phyloP scores from a whole-genome alignment of 805 yeast species.

The Starmerella vitae region DNA sequence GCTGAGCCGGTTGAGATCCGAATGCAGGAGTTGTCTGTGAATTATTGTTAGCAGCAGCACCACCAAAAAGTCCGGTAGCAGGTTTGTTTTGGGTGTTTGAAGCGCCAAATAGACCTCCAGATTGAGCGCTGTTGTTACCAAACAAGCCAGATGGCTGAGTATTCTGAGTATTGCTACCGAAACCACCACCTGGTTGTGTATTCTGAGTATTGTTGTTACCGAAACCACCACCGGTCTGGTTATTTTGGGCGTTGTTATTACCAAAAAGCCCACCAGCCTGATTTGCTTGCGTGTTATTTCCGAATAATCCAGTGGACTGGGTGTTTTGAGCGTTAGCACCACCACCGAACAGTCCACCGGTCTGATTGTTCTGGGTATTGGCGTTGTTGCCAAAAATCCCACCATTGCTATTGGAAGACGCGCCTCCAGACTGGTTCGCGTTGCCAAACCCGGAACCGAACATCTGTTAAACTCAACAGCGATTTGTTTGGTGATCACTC shows the following conservation, averaged over 20 bases:
- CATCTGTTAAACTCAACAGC: too few relatives aligned
- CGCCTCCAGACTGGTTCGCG: not conserved
- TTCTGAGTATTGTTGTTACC: slow-evolving; percentile 3
- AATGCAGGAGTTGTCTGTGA: too few relatives aligned
- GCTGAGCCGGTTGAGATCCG: too few relatives aligned
- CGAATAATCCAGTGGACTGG: slow-evolving; percentile 1
- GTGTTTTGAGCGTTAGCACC: not conserved
- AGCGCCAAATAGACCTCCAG: not conserved
- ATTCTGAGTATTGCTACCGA: slow-evolving; percentile 2
- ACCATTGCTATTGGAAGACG: not conserved
- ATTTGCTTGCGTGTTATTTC: not conserved
- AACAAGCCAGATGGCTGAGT: slow-evolving; percentile 4
- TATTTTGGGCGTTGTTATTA: not conserved
- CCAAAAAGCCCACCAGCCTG: slow-evolving; percentile 5
- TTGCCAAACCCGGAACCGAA: not conserved
- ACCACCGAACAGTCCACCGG: not conserved
- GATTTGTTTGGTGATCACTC: too few relatives aligned
- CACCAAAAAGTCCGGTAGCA: too few relatives aligned
- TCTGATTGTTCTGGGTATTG: not conserved
- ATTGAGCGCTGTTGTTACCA: slow-evolving; percentile 2
- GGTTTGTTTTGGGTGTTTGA: too few relatives aligned
- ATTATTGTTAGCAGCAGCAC: too few relatives aligned
- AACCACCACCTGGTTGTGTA: slow-evolving; percentile 1
- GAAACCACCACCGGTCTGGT: slow-evolving; percentile 9
- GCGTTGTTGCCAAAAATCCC: not conserved